Percentiles rank a stretch among this genome's conserved stretches.
Conservation (phyloP, 441 rosid species). For the Capsella rubella region DNA sequence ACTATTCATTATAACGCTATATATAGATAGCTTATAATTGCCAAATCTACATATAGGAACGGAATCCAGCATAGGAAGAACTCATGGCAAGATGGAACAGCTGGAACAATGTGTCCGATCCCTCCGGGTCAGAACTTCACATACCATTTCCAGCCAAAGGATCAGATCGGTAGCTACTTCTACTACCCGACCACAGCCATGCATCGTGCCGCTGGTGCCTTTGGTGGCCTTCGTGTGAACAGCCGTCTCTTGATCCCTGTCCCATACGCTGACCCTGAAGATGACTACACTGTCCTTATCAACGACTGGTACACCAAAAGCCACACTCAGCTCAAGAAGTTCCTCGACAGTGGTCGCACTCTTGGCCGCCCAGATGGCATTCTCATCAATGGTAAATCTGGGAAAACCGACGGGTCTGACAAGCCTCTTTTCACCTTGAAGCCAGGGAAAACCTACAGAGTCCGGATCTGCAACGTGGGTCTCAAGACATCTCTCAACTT, state of each 20-base stretch:
- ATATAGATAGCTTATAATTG: neutral
- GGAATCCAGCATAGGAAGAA: slow-evolving; percentile 77
- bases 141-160: slow-evolving; percentile 72
- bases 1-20: neutral
- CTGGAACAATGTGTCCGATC: slow-evolving; percentile 77
- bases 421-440: slow-evolving; percentile 70
- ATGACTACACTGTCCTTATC: slow-evolving; percentile 69
- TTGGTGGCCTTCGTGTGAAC: slow-evolving; percentile 70
- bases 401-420: slow-evolving; percentile 50
- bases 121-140: slow-evolving; percentile 63
- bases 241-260: slow-evolving; percentile 72
- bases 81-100: slow-evolving; percentile 71
- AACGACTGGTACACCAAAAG: slow-evolving; percentile 66
- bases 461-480: slow-evolving; percentile 65
- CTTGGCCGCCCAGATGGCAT: slow-evolving; percentile 67
- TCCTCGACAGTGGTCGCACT: slow-evolving; percentile 63
- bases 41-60: slow-evolving; percentile 42
- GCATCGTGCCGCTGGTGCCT: slow-evolving; percentile 70
- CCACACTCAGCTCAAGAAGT: slow-evolving; percentile 50
- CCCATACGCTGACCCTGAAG: slow-evolving; percentile 71
- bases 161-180: slow-evolving; percentile 77
- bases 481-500: slow-evolving; percentile 59
- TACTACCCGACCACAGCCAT: slow-evolving; percentile 61
- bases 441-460: slow-evolving; percentile 64
- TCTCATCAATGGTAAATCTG: slow-evolving; percentile 65